Conservation (phyloP, 176 grass and related monocot species). For the Stipa capillata region DNA sequence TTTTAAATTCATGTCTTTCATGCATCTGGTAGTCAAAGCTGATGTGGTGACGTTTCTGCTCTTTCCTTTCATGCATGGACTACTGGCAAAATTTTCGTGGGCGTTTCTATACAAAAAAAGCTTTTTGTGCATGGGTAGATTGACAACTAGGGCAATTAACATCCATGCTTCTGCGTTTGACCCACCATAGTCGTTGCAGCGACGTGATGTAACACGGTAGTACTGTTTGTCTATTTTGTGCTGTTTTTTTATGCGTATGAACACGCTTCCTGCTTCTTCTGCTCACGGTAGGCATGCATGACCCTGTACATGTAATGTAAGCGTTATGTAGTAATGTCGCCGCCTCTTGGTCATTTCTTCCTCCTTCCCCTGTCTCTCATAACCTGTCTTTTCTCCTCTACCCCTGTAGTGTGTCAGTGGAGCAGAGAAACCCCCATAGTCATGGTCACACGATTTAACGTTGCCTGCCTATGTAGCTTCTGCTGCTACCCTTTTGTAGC, state of each 20-base stretch:
- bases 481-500: conserved; percentile 38
- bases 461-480: conserved; percentile 15
- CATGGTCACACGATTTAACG: conserved; percentile 42
- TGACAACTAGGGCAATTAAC: neutral
- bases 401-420: neutral
- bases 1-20: neutral
- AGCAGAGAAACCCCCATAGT: conserved; percentile 7
- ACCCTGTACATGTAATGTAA: neutral
- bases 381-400: conserved; percentile 7
- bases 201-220: conserved; percentile 1
- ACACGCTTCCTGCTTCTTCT: neutral
- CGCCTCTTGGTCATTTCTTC: neutral
- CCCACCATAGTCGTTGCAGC: neutral
- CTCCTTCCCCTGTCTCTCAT: neutral
- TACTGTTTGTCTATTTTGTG: neutral
- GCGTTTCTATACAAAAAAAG: neutral
- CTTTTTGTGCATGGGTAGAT: neutral
- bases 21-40: conserved; percentile 9
- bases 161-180: neutral
- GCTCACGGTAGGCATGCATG: neutral
- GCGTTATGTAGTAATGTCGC: neutral
- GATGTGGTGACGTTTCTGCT: neutral
- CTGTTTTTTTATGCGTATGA: neutral
- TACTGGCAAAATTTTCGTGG: neutral
- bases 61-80: conserved; percentile 4